Conservation (phyloP, 23 red algal genomes). For the Pyropia haitanensis region DNA sequence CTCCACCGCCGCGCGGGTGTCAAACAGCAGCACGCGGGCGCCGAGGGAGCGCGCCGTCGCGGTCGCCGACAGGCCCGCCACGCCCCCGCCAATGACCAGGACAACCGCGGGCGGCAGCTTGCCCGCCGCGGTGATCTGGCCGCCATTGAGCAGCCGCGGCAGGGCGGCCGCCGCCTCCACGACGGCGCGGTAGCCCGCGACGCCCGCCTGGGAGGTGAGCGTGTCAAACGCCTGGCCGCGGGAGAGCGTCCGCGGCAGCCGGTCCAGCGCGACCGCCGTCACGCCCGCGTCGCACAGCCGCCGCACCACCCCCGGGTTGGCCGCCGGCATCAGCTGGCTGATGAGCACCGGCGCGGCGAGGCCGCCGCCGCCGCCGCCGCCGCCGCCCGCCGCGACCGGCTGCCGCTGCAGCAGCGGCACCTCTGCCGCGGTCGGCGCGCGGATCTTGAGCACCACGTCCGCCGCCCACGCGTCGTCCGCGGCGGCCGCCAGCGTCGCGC, state of each 20-base stretch:
- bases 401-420: constrained; percentile 14
- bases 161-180: constrained; percentile 62
- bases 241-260: constrained; percentile 33
- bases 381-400: too few species aligned
- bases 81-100: constrained; percentile 56
- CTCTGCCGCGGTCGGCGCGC: constrained; percentile 8
- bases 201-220: constrained; percentile 45
- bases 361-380: too few species aligned
- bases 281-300: constrained; percentile 14
- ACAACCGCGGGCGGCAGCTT: constrained; percentile 48
- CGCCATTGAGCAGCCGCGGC: constrained; percentile 35
- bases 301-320: constrained; percentile 34
- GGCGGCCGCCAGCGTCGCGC: constrained; percentile 24
- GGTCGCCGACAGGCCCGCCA: constrained; percentile 43
- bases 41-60: constrained; percentile 42
- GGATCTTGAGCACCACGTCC: constrained; percentile 40
- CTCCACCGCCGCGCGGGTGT: constrained; percentile 56
- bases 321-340: constrained; percentile 35
- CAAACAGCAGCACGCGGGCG: constrained; percentile 41
- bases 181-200: constrained; percentile 58
- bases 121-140: constrained; percentile 57
- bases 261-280: constrained; percentile 50
- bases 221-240: constrained; percentile 65
- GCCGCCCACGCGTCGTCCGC: constrained; percentile 22
- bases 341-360: constrained; percentile 12